Conservation (phyloP, 306 rosid genomes). For the Vicia sativa region DNA sequence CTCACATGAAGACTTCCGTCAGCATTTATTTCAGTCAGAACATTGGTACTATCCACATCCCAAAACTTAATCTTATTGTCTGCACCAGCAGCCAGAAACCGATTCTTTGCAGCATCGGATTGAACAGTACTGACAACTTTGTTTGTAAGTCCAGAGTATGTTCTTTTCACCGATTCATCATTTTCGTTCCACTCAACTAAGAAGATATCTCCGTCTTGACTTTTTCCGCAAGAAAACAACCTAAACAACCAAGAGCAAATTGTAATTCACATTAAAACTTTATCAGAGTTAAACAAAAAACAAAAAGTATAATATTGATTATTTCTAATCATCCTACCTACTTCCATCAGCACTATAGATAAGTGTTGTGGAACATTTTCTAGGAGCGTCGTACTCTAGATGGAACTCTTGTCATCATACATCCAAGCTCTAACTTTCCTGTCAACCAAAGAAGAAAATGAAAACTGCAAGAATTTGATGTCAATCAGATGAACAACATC, state of each 20-base stretch:
- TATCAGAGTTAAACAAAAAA: neutral
- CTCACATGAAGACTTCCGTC: conserved; percentile 78
- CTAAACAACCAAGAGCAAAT: conserved; percentile 33
- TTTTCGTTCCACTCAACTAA: conserved; percentile 88
- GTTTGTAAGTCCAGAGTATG: conserved; percentile 66
- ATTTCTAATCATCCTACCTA: conserved; percentile 52
- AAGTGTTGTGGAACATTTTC: conserved; percentile 69
- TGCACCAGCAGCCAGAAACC: conserved; percentile 77
- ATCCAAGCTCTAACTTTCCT: conserved; percentile 87
- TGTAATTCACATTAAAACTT: conserved; percentile 20
- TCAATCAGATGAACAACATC: neutral
- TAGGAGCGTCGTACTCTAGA: conserved; percentile 78
- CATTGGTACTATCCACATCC: conserved; percentile 64
- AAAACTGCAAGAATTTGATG: conserved; percentile 53
- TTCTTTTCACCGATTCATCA: conserved; percentile 68
- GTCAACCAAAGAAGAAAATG: conserved; percentile 70
- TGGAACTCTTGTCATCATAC: conserved; percentile 59
- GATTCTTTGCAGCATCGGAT: conserved; percentile 66
- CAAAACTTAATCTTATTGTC: conserved; percentile 80
- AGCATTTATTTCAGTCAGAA: conserved; percentile 59
- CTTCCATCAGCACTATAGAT: conserved; percentile 73
- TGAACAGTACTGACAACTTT: conserved; percentile 63
- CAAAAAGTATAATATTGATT: neutral
- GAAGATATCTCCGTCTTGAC: conserved; percentile 71
- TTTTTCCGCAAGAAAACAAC: conserved; percentile 87